Evolutionary conservation across 2,329 filamentous ascomycete genomes (phyloP), one percentile per base, ranked within the genome.

Genomic region (Stagonosporopsis chrysanthemi): DNA sequence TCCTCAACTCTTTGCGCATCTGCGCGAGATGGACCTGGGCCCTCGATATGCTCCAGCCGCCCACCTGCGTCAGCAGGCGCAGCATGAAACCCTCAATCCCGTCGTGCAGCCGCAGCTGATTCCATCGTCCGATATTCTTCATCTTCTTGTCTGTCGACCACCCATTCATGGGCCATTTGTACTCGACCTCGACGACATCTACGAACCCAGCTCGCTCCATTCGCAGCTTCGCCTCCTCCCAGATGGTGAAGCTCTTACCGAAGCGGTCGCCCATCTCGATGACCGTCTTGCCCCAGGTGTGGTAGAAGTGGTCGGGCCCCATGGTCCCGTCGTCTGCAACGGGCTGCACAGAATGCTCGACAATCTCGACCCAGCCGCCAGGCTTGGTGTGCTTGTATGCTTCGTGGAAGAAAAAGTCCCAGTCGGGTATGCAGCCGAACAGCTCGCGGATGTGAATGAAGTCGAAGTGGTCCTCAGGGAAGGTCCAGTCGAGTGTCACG

Each of bases 361-460:
- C 75, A 28, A 79, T 72, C 58, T 81, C 78, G 22, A 80, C 63
- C 67, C 71, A 80, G 41, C 79, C 79, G 6, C 79, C 79, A 0
- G 79, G 79, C 52, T 76, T 77, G 0, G 63, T 69, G 60, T 75
- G 72, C 11, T 57, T 54, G 53, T 76, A 73, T 4, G 71, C 72
- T 56, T 76, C 71, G 52, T 65, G 48, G 48, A 71, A 78, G 60
- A 82, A 79, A 52, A 73, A 73, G 51, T 77, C 72, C 79, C 80
- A 82, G 58, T 82, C 79, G 1, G 75, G 72, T 17, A 82, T 75
- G 51, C 75, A 78, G 12, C 80, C 80, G 48, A 78, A 79, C 23
- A 82, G 66, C 45, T 78, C 79, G 46, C 80, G 78, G 15, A 80
- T 68, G 61, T 83, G 79, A 42, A 82, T 76, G 56, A 80, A 80